Evolutionary conservation across 129 eudicot genomes (phyloP).

Genomic region (Saussurea involucrata): DNA sequence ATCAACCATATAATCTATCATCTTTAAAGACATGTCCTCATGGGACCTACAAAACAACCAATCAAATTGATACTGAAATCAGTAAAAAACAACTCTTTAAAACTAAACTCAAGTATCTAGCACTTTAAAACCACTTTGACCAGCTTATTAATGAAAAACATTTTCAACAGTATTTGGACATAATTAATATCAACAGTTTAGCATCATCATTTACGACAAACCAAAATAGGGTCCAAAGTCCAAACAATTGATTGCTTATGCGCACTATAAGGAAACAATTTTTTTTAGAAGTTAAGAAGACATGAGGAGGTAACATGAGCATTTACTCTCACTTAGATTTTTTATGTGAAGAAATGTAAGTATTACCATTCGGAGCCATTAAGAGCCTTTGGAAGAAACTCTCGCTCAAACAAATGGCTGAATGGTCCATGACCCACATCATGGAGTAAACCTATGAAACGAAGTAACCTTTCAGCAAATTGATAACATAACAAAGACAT

Average conservation of each 20-base stretch:
- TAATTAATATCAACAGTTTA: background rate
- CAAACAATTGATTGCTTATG: conserved; percentile 8
- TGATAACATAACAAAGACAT: background rate
- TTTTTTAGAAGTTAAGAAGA: background rate
- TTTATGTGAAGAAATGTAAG: background rate
- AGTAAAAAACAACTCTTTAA: conserved; percentile 4
- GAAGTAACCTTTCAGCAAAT: background rate
- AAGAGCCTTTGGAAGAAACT: conserved; percentile 69
- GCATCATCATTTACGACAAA: conserved; percentile 8
- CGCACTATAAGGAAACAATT: background rate
- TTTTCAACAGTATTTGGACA: background rate
- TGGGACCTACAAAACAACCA: conserved; percentile 62
- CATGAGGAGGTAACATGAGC: conserved; percentile 7
- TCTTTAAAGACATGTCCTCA: conserved; percentile 81
- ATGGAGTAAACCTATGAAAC: conserved; percentile 68
- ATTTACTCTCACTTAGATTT: conserved; percentile 2
- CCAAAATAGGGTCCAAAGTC: conserved; percentile 13
- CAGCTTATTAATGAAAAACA: background rate
- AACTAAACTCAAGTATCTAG: conserved; percentile 6
- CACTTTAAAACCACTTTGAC: conserved; percentile 1
- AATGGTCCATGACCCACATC: conserved; percentile 98
- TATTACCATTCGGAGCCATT: conserved; percentile 57
- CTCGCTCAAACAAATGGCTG: conserved; percentile 92
- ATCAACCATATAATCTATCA: conserved; percentile 76
- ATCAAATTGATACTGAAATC: background rate